Evolutionary conservation across 1,139 yeast species (phyloP), one percentile per base, ranked within the genome.

Genomic region (Meyerozyma smithsonii): DNA sequence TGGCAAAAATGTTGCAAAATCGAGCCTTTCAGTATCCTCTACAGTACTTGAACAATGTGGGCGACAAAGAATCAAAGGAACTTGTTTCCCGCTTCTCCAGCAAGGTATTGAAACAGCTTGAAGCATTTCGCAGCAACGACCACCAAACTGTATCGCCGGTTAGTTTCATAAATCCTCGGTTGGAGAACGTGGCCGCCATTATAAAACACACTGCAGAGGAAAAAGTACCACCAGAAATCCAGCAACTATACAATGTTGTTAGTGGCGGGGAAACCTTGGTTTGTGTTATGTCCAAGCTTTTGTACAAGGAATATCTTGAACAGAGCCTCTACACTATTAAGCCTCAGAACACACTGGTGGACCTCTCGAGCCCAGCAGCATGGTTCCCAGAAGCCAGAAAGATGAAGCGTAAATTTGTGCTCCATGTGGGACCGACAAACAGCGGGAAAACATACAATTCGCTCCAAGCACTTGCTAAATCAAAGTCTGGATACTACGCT

Each of bases 381-480:
- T 86, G 96, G 94, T 92, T 73, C 52, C 96, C 98, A 0, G 79
- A 73, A 37, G 95, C 98, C 0, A 69, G 98, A 35, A 78, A 81
- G 46, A 70, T 89, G 68, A 81, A 79, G 47, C 69, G 99, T 32
- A 83, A 84, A 42, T 74, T 92, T 35, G 73, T 83, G 16, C 76
- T 94, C 79, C 99, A 92, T 58, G 88, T 92, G 15, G 99, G 99
- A 0, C 98, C 99, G 0, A 92, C 99, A 0, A 92, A 92, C 58
- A 82, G 94, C 50, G 99, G 99, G n/a, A 92, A 92, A 55, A 92
- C 98, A 0, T 85, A 86, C 55, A 75, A 78, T 37, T 96, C 97
- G 0, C 64, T 92, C 35, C 73, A 84, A 52, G 73, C 79, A 40
- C 68, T 92, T 35, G 79, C 80, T 48, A 52, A 61, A n/a, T 80